phyloP scores from a whole-genome alignment of 129 eudicot species.

The Saposhnikovia divaricata region DNA sequence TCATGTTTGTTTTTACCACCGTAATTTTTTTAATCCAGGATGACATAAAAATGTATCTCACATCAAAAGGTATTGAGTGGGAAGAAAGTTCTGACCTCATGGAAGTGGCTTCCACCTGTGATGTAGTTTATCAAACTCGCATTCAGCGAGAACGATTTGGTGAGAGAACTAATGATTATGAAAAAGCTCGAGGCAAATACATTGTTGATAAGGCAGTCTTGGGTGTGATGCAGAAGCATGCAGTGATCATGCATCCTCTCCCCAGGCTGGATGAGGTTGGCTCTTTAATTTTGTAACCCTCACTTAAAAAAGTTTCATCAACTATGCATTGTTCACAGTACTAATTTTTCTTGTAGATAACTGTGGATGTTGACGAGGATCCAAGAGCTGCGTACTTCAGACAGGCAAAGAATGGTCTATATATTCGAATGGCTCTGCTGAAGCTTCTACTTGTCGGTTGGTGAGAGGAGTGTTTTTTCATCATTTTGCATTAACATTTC shows the following conservation, averaged over 20 bases:
- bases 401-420: constrained; percentile 94
- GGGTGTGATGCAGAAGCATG: constrained; percentile 84
- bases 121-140: constrained; percentile 94
- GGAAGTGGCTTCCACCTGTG: constrained; percentile 92
- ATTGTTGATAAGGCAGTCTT: constrained; percentile 61
- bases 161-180: constrained; percentile 62
- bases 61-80: constrained; percentile 74
- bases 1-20: neutral
- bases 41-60: constrained; percentile 78
- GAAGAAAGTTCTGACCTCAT: constrained; percentile 81
- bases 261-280: constrained; percentile 96
- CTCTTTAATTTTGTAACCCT: neutral
- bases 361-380: constrained; percentile 89
- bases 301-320: neutral
- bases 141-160: constrained; percentile 91
- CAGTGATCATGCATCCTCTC: constrained; percentile 93
- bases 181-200: constrained; percentile 89
- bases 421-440: constrained; percentile 83
- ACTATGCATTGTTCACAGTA: neutral
- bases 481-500: neutral
- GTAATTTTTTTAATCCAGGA: constrained; percentile 32
- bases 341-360: constrained; percentile 39
- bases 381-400: constrained; percentile 94
- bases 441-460: constrained; percentile 89
- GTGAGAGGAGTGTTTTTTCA: constrained; percentile 23